Evolutionary conservation across 2,329 filamentous ascomycete species (phyloP), one percentile per base, ranked within the genome.

Genomic region (Exophiala xenobiotica): DNA sequence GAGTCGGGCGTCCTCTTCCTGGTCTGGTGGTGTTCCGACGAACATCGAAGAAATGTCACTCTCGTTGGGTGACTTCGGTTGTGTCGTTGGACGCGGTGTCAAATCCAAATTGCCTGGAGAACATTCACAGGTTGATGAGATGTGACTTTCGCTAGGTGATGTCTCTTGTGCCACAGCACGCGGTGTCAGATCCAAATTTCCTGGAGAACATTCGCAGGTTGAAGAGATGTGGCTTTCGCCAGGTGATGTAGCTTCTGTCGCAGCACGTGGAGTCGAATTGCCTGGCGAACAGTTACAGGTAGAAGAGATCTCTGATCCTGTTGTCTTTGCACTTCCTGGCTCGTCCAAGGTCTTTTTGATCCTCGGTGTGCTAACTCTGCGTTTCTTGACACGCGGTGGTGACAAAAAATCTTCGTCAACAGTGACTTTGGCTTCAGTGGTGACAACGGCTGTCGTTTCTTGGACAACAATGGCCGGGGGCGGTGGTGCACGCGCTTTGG

Each of bases 381-480:
- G 51, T n/a, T 29, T 41, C 39, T 29, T 51, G 23, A 57, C 37
- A 27, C 54, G 51, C 18, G 51, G 46, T 16, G 54, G 54, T 29
- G 54, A 46, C 31, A 57, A 43, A 16, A 54, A 49, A 14, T 27
- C 47, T 6, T 19, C 38, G 40, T 57, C 41, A 33, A 40, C 24
- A 26, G 48, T 16, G 24, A 46, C 40, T 24, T 24, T 38, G 19
- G 40, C 22, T 43, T 57, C n/a, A n/a, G 31, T 33, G 18, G 12
- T 49, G 24, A 24, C 49, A 38, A 49, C n/a, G 6, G 38, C 14
- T 29, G 44, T 11, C 35, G 46, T 46, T 26, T 45, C 44, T 49
- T 54, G 54, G 35, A 54, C 51, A 46, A 57, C 51, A 45, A 54
- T 54, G 39, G 24, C 40, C 37, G 51, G 47, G 27, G 47, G 51